Base-by-base conservation (phyloP, 2,329 filamentous ascomycete genomes). In the Thielaviopsis ethacetica region DNA sequence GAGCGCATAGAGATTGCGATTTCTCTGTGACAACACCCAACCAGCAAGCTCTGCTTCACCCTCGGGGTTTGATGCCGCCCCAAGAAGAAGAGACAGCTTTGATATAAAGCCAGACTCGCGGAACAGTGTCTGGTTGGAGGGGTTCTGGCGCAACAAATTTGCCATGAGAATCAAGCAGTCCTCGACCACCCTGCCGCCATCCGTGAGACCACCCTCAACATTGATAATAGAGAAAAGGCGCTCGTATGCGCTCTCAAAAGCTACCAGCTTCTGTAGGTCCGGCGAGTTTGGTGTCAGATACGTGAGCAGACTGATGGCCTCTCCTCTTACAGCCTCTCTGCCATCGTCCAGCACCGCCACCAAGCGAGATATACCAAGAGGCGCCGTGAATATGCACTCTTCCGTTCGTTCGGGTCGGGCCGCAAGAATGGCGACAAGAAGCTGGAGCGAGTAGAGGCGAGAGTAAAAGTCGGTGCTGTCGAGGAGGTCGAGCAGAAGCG, bases 161-260 rank as follows among this genome's bases (percentile, higher is more conserved):
- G 90, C 89, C 54, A 97, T 75, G 57, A 98, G 76, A 60, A 93
- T 91, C 21, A 98, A 75, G 65, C 91, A 96, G 70, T 98, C 93
- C 70, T 97, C 91, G 2, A 96, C 87, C 13, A 88, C 81, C 62
- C 91, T 85, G 50, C 88, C 89, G 17, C 93, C 93, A 65, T 94
- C 84, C 4, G 78, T 78, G 52, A 98, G 73, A 1, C 85, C 86
- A 0, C 93, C 93, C 66, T 98, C 93, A 0, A 78, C 75, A 63
- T 85, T 80, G 57, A 98, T 87, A 57, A 97, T 84, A 52, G 77
- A 77, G 68, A 97, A 96, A 26, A 94, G 75, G 51, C 85, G 83
- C 62, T 93, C 89, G 66, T 96, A 97, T 0, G 91, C 88, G 75
- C 89, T 91, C 66, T 96, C 90, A 64, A 96, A 97, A 0, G 90